Base-by-base conservation (phyloP, 2,329 filamentous ascomycete genomes). In the Blastomyces gilchristii region DNA sequence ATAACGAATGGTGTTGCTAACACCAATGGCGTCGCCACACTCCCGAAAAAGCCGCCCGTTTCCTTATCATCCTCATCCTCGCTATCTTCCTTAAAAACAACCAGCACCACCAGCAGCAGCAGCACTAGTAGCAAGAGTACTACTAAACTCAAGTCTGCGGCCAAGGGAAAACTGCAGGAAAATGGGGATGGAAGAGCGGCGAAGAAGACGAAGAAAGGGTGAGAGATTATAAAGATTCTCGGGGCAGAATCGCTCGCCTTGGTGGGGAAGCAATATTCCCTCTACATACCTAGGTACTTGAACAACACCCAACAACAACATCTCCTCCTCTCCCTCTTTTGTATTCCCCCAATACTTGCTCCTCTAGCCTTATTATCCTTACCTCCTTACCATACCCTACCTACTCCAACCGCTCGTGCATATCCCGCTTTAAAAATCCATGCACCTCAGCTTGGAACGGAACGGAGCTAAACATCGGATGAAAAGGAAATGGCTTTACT, bases 161-260 rank as follows among this genome's bases (percentile, higher is more conserved):
- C 25, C 39, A 56, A 58, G 64, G 52, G n/a, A n/a, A 50, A 64
- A 39, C 61, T 57, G 31, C 63, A 63, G 62, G 60, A 64, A 16
- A 61, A 63, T 37, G 63, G 52, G 9, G 63, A 63, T 57, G 62
- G 62, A 28, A 63, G 63, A 43, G 63, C 64, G 14, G 67, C 64
- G 43, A 65, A 62, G 31, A 28, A 60, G 22, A 31, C 64, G 18
- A 67, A 67, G 63, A 69, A 69, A 59, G 68, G 22, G 25, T 59
- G 57, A 59, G 11, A 3, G 34, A 57, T 50, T 50, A 25, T 37
- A 16, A 2, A 14, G 34, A 37, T n/a, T 6, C 3, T 34, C 22
- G 49, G 3, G 50, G 14, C 34, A 5, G 5, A 37, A 11, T 37
- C 34, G 7, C 34, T 37, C 34, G 7, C 34, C 11, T 37, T 37